Conservation (phyloP, 2,329 filamentous ascomycete genomes). For the Xylariaceae sp. region DNA sequence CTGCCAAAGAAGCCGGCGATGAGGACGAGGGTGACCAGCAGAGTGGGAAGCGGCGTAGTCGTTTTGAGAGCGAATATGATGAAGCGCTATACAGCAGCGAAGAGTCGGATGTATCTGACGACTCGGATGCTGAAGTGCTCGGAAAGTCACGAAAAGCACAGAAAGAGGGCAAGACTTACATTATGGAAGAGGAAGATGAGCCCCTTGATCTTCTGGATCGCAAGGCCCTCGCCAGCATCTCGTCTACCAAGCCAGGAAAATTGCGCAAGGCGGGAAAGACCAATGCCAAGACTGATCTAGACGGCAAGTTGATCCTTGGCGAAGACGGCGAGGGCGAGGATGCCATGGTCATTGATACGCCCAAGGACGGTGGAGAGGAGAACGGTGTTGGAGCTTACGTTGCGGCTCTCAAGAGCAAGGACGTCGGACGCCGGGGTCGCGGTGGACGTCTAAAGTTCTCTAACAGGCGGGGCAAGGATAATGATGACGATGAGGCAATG, state of each 20-base stretch:
- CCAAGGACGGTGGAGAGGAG: constrained; percentile 42
- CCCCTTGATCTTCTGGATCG: constrained; percentile 92
- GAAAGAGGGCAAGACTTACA: constrained; percentile 75
- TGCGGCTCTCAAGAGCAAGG: constrained; percentile 68
- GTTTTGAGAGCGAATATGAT: constrained; percentile 92
- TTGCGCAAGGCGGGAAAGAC: constrained; percentile 55
- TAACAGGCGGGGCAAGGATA: constrained; percentile 57
- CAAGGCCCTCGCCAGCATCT: constrained; percentile 88
- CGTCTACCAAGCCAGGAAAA: constrained; percentile 79
- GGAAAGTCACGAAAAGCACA: constrained; percentile 49
- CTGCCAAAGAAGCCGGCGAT: constrained; percentile 58
- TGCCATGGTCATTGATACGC: constrained; percentile 66
- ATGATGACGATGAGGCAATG: constrained; percentile 56
- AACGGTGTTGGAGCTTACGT: constrained; percentile 71
- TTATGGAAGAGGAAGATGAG: constrained; percentile 92
- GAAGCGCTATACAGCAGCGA: constrained; percentile 90
- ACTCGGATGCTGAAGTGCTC: constrained; percentile 62
- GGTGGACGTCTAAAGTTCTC: constrained; percentile 73
- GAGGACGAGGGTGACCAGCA: constrained; percentile 58
- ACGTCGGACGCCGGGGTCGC: constrained; percentile 65
- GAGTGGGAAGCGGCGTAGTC: constrained; percentile 54
- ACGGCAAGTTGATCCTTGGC: constrained; percentile 80
- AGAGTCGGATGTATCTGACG: constrained; percentile 64
- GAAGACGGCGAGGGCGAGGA: constrained; percentile 56
- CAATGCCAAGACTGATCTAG: constrained; percentile 71